A percentile compares a stretch with the other conserved stretches of the same genome.
These are phyloP conservation scores for Immersiella caudata DNA, from an alignment of 495 filamentous ascomycete species.

Conservation along the genomic window DNA sequence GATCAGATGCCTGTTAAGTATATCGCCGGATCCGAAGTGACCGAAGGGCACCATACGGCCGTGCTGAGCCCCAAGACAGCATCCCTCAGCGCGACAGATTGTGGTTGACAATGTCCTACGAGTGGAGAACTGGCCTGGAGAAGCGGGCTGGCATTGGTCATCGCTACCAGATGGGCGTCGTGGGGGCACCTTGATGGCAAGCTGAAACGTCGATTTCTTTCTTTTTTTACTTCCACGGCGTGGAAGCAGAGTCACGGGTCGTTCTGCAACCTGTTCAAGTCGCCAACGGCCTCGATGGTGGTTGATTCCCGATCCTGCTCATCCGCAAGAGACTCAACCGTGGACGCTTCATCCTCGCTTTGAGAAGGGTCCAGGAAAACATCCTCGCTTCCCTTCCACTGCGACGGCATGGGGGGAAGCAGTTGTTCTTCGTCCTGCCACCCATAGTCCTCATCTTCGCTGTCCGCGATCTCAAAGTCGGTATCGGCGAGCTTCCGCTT, in stretches of 20 bases:
- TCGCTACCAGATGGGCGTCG: neutral
- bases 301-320: neutral
- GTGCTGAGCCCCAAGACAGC: neutral
- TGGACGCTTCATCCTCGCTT: constrained; percentile 33
- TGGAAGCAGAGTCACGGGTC: neutral
- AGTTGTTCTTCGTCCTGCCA: constrained; percentile 53
- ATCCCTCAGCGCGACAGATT: neutral
- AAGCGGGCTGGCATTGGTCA: neutral
- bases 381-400: constrained; percentile 58
- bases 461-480: constrained; percentile 52
- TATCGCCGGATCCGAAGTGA: neutral
- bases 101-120: neutral
- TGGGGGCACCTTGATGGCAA: neutral
- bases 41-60: neutral
- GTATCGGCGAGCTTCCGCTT: constrained; percentile 52
- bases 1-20: neutral
- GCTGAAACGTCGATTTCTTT: neutral
- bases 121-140: neutral
- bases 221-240: neutral
- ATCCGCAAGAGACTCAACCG: constrained; percentile 7
- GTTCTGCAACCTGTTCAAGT: neutral
- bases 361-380: constrained; percentile 43
- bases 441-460: constrained; percentile 56
- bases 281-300: neutral
- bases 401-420: constrained; percentile 49